phyloP scores from a whole-genome alignment of 2,329 filamentous ascomycete genomes.

The Fusarium buxicola region DNA sequence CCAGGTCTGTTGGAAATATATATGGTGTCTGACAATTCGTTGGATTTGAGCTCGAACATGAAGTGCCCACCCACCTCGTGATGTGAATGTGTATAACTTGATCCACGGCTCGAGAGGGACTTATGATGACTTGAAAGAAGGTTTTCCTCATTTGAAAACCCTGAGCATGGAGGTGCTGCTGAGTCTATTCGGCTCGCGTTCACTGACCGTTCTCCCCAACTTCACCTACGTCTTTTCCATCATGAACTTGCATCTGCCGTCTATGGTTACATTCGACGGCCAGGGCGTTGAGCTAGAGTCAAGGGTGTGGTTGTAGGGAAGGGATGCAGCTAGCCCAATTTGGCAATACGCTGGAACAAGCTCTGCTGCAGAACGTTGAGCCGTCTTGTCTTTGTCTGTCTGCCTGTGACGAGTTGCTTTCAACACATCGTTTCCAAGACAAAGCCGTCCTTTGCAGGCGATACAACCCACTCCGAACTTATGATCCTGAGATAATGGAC shows the following conservation, averaged over 20 bases:
- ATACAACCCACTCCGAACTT: background rate
- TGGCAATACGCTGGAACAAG: constrained; percentile 27
- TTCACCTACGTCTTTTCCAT: constrained; percentile 15
- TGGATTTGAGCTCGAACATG: constrained; percentile 20
- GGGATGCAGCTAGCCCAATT: constrained; percentile 14
- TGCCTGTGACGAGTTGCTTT: too few relatives aligned
- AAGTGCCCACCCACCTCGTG: background rate
- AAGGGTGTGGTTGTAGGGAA: constrained; percentile 18
- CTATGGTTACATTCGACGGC: constrained; percentile 30
- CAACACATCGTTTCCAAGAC: too few relatives aligned
- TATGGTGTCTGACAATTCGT: constrained; percentile 15
- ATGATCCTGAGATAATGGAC: constrained; percentile 38
- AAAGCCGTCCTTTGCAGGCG: too few relatives aligned
- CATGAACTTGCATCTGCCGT: constrained; percentile 22
- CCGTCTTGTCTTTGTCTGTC: constrained; percentile 1
- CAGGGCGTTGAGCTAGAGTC: background rate
- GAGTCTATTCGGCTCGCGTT: constrained; percentile 6
- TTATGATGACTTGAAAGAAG: too few relatives aligned
- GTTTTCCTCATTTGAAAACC: background rate
- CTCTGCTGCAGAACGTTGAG: constrained; percentile 29
- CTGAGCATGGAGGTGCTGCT: too few relatives aligned
- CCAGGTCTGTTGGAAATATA: constrained; percentile 29
- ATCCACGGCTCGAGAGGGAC: too few relatives aligned
- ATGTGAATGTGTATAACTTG: constrained; percentile 2
- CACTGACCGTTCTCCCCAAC: background rate